These are phyloP conservation scores for Neopestalotiopsis clavispora DNA, from an alignment of 2,329 filamentous ascomycete species.

Conservation along the genomic window DNA sequence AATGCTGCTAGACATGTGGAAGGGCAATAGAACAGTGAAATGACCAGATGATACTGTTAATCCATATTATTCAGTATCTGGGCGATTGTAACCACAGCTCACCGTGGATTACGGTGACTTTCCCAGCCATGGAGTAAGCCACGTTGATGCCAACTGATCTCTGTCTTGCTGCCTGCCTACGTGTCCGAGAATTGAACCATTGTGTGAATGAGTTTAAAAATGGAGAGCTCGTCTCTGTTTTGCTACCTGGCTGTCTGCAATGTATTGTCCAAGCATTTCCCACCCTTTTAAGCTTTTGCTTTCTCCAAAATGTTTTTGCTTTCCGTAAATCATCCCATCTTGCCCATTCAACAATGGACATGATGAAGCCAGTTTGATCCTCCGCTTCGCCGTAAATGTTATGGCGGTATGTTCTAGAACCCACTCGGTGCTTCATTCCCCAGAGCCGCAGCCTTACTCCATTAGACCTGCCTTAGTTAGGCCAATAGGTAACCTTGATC, in stretches of 20 bases:
- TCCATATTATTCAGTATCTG: background rate
- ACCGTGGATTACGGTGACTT: background rate
- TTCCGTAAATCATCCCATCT: background rate
- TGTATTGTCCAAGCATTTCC: background rate
- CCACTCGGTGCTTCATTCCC: background rate
- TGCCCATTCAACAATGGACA: background rate
- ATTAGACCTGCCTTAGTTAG: background rate
- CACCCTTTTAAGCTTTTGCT: background rate
- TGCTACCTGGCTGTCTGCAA: background rate
- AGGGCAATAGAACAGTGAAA: background rate
- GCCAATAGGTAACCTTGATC: background rate
- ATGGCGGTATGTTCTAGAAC: background rate
- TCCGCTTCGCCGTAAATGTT: background rate
- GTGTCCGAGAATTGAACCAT: background rate
- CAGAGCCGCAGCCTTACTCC: background rate
- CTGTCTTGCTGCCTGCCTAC: background rate
- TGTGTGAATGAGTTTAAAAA: background rate
- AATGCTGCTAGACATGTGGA: too few relatives aligned
- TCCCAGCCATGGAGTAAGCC: background rate
- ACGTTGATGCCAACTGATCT: background rate
- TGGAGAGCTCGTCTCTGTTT: conserved; percentile 8
- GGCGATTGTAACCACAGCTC: background rate
- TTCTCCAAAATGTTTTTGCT: conserved; percentile 40
- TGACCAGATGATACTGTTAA: background rate
- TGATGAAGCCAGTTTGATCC: conserved; percentile 5